Evolutionary conservation across 140 eudicot genomes (phyloP).

Genomic region (Ambrosia hybrid): DNA sequence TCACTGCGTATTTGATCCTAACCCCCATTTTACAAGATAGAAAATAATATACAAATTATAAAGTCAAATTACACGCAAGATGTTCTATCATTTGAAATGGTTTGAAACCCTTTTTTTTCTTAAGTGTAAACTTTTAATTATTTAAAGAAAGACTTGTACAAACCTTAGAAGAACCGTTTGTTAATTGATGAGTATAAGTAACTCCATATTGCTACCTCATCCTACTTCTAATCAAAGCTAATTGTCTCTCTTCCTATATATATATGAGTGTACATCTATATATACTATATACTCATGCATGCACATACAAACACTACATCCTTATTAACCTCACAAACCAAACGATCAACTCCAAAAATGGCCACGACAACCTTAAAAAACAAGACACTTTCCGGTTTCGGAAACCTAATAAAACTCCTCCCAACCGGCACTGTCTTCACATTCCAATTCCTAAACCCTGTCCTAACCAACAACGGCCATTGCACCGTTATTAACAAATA

Average conservation of each 20-base stretch:
- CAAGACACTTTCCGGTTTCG: constrained; percentile 49
- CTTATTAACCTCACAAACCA: not conserved
- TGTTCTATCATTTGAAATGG: not conserved
- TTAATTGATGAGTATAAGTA: constrained; percentile 39
- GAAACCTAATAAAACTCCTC: constrained; percentile 76
- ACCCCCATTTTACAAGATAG: too few species aligned
- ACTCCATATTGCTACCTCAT: constrained; percentile 5
- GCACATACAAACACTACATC: not conserved
- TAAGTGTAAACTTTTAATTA: not conserved
- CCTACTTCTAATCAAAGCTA: constrained; percentile 37
- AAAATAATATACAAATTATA: too few species aligned
- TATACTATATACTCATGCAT: not conserved
- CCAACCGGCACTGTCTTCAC: constrained; percentile 83
- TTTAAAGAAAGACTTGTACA: constrained; percentile 7
- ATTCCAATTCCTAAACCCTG: constrained; percentile 74
- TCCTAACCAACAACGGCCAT: constrained; percentile 66
- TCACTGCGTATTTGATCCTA: too few species aligned
- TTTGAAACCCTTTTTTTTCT: not conserved
- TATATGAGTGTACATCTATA: not conserved
- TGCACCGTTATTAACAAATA: constrained; percentile 54
- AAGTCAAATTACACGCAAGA: too few species aligned
- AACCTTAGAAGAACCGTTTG: constrained; percentile 35
- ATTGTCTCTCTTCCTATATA: not conserved
- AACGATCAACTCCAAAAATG: constrained; percentile 14
- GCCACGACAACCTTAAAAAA: constrained; percentile 26